Percentiles rank a stretch among this genome's conserved stretches.
Evolutionary conservation across 2,329 filamentous ascomycete genomes (phyloP).

Genomic region (Dactylellina sp.): DNA sequence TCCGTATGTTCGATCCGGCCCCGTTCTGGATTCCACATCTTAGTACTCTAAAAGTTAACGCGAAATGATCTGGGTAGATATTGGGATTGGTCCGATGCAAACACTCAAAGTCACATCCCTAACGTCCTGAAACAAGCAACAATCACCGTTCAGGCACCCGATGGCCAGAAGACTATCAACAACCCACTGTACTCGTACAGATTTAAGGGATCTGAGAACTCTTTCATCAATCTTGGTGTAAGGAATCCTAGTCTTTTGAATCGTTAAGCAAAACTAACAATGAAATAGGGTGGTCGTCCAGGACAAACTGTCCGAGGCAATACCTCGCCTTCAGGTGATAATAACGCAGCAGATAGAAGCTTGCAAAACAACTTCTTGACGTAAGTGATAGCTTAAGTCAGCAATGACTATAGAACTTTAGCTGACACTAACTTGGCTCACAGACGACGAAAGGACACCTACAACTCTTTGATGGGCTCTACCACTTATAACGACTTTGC

Average conservation of each 20-base stretch:
- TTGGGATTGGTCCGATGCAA: conserved; percentile 59
- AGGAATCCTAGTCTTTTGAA: neutral
- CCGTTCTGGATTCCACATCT: neutral
- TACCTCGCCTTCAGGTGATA: conserved; percentile 2
- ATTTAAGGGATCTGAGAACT: conserved; percentile 2
- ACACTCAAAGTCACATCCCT: conserved; percentile 52
- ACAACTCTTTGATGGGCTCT: conserved; percentile 57
- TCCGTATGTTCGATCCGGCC: conserved; percentile 54
- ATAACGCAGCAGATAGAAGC: conserved; percentile 9
- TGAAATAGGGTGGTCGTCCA: neutral
- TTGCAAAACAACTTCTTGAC: conserved; percentile 24
- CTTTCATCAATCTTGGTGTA: conserved; percentile 7
- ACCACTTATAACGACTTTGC: conserved; percentile 55
- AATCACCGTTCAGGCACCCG: conserved; percentile 45
- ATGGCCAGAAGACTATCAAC: conserved; percentile 19
- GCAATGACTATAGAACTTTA: conserved; percentile 16
- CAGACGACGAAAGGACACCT: conserved; percentile 57
- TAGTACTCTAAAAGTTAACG: neutral
- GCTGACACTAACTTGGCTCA: neutral
- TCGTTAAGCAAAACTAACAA: neutral
- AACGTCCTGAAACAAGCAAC: conserved; percentile 29
- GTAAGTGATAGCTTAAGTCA: neutral
- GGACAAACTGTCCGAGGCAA: neutral
- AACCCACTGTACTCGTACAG: conserved; percentile 22
- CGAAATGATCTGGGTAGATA: conserved; percentile 54